These are phyloP conservation scores for Penicillium antarcticum DNA, from an alignment of 495 filamentous ascomycete species.

Conservation along the genomic window DNA sequence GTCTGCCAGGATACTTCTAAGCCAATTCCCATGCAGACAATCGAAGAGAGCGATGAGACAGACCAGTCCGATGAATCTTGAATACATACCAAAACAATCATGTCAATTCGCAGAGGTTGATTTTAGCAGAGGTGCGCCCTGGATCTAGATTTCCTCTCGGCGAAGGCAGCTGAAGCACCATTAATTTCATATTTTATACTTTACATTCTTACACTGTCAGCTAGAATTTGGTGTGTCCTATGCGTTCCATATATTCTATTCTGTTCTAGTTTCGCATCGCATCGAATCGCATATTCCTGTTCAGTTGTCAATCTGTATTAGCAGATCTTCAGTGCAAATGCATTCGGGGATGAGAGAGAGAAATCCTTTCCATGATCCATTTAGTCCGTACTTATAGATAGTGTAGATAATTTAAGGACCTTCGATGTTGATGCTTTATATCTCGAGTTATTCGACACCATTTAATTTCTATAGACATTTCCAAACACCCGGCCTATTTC, in stretches of 20 bases:
- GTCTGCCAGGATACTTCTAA: not conserved
- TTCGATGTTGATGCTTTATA: too few species aligned
- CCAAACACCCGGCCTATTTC: not conserved
- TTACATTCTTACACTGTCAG: not conserved
- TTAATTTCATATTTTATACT: too few species aligned
- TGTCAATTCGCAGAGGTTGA: too few species aligned
- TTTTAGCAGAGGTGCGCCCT: not conserved
- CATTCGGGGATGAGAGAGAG: not conserved
- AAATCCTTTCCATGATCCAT: not conserved
- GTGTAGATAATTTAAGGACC: not conserved
- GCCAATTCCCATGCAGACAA: conserved; percentile 1
- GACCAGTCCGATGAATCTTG: not conserved
- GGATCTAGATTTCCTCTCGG: not conserved
- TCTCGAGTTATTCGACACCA: too few species aligned
- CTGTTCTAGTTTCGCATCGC: not conserved
- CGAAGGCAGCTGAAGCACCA: not conserved
- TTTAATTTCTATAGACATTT: not conserved
- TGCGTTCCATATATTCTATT: not conserved
- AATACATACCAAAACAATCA: not conserved
- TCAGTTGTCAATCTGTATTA: too few species aligned
- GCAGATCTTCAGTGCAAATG: not conserved
- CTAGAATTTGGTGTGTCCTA: not conserved
- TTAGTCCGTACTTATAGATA: not conserved
- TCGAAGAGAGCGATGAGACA: conserved; percentile 4
- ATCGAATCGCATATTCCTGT: not conserved